phyloP scores from a whole-genome alignment of 805 yeast genomes.

The Lipomyces orientalis region DNA sequence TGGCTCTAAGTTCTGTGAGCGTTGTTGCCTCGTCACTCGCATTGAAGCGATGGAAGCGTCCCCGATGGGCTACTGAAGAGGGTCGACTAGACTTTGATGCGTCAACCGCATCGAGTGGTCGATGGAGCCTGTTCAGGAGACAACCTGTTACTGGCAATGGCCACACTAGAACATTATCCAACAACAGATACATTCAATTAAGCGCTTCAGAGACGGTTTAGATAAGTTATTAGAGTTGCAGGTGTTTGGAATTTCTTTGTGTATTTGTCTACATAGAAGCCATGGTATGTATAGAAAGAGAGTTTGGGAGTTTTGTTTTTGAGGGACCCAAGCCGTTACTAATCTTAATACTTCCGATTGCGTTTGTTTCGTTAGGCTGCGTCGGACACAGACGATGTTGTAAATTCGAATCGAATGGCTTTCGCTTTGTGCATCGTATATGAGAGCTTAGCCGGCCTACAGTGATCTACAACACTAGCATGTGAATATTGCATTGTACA shows the following conservation, averaged over 20 bases:
- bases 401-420: neutral
- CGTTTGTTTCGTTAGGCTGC: neutral
- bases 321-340: neutral
- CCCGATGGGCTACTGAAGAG: conserved; percentile 33
- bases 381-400: too few species aligned
- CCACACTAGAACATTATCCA: neutral
- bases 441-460: neutral
- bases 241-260: neutral
- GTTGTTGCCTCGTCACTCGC: conserved; percentile 82
- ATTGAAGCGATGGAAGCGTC: conserved; percentile 61
- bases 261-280: neutral
- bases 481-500: neutral
- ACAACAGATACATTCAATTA: neutral
- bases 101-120: conserved; percentile 7
- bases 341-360: too few species aligned
- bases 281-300: neutral
- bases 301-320: neutral
- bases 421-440: too few species aligned
- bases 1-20: conserved; percentile 91
- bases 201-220: neutral
- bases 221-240: neutral
- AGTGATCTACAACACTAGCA: neutral
- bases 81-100: conserved; percentile 23
- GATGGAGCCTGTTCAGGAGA: neutral
- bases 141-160: neutral